Evolutionary conservation across 225 moss, liverwort and hornwort species (phyloP).

Genomic region (Asterella californica): DNA sequence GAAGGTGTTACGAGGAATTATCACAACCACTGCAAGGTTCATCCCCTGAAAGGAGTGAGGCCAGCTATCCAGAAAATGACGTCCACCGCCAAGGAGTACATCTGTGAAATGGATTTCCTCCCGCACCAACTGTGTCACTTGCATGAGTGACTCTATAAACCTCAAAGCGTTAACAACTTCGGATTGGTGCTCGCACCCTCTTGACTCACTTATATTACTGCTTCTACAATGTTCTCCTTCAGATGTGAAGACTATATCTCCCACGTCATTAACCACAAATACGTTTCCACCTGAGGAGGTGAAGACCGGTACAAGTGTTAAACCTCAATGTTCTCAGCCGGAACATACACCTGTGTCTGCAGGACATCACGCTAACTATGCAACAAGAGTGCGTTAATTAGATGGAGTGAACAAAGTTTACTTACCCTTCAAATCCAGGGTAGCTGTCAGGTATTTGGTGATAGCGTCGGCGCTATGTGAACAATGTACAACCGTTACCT

Average conservation of each 20-base stretch:
- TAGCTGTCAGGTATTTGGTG: constrained; percentile 50
- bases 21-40: constrained; percentile 62
- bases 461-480: constrained; percentile 59
- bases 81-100: constrained; percentile 48
- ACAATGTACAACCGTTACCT: constrained; percentile 62
- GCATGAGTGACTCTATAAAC: constrained; percentile 22
- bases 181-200: constrained; percentile 38
- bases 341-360: not conserved
- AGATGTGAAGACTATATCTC: constrained; percentile 62
- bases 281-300: constrained; percentile 64
- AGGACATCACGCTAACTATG: not conserved
- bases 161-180: constrained; percentile 35
- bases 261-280: constrained; percentile 64
- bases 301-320: not conserved
- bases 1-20: constrained; percentile 61
- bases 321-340: not conserved
- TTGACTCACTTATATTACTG: constrained; percentile 21
- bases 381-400: not conserved
- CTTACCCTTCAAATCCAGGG: constrained; percentile 65
- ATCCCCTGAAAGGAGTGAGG: constrained; percentile 55
- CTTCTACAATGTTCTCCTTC: constrained; percentile 45
- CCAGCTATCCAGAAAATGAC: constrained; percentile 64
- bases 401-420: not conserved
- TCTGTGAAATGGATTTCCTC: constrained; percentile 50
- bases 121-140: constrained; percentile 45